Base-by-base conservation (phyloP, 1,284 basidiomycete species). In the Sparassis latifolia region DNA sequence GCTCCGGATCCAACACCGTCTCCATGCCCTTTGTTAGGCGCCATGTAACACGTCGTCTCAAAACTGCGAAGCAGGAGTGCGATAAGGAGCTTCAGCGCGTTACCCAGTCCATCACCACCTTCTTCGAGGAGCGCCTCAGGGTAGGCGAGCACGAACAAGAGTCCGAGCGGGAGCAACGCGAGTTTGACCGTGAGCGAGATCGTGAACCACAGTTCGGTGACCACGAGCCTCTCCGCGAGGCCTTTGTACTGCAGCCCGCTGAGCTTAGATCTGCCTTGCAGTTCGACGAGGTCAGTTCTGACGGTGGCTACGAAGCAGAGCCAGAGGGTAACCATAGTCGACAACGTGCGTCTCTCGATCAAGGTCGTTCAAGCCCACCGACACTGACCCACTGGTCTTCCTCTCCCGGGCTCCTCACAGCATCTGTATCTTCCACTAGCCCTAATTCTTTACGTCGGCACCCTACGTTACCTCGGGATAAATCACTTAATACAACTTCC, bases 21-120 rank as follows among this genome's bases (percentile, higher is more conserved):
- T 89, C 87, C 50, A 91, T 89, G 86, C 86, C 90, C 42, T 96
- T 94, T 61, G 94, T 98, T 54, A 80, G 91, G 50, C 83, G 92
- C 52, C 95, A 98, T 73, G 92, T 98, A 62, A 92, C 90, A 44
- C 84, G 93, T 60, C 87, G 96, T 50, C 84, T 98, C 66, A 89
- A 89, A 68, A 87, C 87, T 1, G 94, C 96, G 52, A 99, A 99
- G 75, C 84, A 89, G 49, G 89, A 91, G 58, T 99, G 96, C 74
- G 94, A 99, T 78, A 89, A 89, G 71, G 93, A 97, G 64, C 80
- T 99, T 9, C 84, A 87, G 63, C 86, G 91, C 60, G 90, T 97
- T 62, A 90, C 96, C 49, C 86, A 90, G 65, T 90, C 86, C 52
- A 94, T 99, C 74, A 96, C 95, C 54, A 71, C 82, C 32, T 97